Percentiles rank a stretch among this genome's conserved stretches.
Conservation (phyloP, 1,139 yeast species). For the Yamadazyma mexicana region DNA sequence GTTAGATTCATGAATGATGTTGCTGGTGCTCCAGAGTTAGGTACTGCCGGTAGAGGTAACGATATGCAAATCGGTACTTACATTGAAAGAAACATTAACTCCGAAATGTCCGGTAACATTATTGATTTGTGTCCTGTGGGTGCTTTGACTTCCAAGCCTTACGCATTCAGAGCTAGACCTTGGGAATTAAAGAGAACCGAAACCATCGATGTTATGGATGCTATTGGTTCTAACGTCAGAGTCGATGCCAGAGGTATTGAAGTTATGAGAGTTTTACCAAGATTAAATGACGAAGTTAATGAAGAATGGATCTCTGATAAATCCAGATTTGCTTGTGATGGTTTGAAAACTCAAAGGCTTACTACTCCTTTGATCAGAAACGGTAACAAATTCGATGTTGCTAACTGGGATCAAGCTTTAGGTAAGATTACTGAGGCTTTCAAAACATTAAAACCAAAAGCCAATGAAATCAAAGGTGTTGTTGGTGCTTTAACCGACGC, state of each 20-base stretch:
- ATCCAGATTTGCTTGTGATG: conserved; percentile 84
- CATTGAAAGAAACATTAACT: conserved; percentile 79
- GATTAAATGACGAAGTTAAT: conserved; percentile 82
- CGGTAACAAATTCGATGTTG: conserved; percentile 70
- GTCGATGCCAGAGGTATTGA: conserved; percentile 87
- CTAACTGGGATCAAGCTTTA: conserved; percentile 89
- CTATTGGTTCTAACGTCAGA: conserved; percentile 77
- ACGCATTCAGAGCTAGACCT: conserved; percentile 88
- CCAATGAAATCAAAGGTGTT: conserved; percentile 75
- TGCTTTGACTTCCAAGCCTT: conserved; percentile 86
- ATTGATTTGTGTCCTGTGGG: conserved; percentile 92
- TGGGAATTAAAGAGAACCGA: conserved; percentile 94
- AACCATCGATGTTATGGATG: conserved; percentile 84
- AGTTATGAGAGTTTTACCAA: conserved; percentile 85
- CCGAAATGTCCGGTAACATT: conserved; percentile 86
- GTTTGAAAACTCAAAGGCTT: conserved; percentile 81
- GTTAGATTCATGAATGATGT: conserved; percentile 88
- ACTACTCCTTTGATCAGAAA: conserved; percentile 77
- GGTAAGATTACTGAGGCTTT: conserved; percentile 68
- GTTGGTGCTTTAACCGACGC: conserved; percentile 85
- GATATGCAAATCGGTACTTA: conserved; percentile 92
- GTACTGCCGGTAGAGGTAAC: conserved; percentile 88
- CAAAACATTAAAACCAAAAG: conserved; percentile 57
- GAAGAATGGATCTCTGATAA: conserved; percentile 94
- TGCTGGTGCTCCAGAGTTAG: conserved; percentile 92